Evolutionary conservation across 345 rosid species (phyloP).

Genomic region (Salix dunnii): DNA sequence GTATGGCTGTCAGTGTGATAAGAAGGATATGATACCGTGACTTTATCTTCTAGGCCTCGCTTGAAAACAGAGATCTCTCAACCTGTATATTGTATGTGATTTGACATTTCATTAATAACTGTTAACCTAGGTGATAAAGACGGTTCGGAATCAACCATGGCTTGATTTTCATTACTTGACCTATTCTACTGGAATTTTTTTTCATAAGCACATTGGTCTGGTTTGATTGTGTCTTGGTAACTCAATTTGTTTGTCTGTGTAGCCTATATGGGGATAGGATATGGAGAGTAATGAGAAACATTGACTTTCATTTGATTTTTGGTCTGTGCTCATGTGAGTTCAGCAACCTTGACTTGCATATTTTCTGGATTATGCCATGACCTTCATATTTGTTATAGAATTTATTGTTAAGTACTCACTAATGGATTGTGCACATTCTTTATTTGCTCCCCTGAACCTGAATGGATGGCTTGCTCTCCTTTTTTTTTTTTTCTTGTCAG

Average conservation of each 20-base stretch:
- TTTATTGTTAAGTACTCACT: neutral
- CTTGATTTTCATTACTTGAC: neutral
- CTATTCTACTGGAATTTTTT: neutral
- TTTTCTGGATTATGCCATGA: neutral
- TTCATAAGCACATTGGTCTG: neutral
- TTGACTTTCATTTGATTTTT: neutral
- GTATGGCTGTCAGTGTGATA: neutral
- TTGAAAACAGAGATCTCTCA: neutral
- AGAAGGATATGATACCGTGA: neutral
- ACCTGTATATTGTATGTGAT: neutral
- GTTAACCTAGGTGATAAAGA: neutral
- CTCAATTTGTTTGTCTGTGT: neutral
- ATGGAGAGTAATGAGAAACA: neutral
- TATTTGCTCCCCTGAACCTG: neutral
- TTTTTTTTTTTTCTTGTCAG: slow-evolving; percentile 26
- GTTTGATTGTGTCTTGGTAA: neutral
- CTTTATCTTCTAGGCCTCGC: neutral
- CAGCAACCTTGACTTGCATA: neutral
- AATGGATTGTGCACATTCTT: neutral
- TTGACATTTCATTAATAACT: neutral
- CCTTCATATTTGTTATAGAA: neutral
- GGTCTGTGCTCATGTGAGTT: neutral
- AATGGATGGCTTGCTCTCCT: too few relatives aligned
- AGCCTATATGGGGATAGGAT: neutral
- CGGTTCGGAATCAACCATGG: neutral